These are phyloP conservation scores for Acarospora socialis DNA, from an alignment of 2,329 filamentous ascomycete genomes.

Conservation along the genomic window DNA sequence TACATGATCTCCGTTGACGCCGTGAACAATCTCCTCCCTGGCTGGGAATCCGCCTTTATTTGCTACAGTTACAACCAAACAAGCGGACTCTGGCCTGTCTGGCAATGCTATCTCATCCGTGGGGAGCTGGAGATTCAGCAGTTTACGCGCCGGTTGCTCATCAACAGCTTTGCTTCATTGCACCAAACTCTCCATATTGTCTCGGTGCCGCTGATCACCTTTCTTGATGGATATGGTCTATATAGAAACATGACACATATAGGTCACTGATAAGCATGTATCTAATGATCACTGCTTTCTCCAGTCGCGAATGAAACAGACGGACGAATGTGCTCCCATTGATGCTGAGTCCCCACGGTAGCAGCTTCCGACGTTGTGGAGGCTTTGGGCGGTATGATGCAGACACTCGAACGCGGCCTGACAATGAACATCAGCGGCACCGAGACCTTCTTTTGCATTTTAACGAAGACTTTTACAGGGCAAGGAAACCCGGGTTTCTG, in stretches of 20 bases:
- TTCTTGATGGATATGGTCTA: no score
- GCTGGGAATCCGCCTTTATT: not conserved
- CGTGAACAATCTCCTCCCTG: not conserved
- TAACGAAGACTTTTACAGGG: not conserved
- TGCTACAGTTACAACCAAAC: not conserved
- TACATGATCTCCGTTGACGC: not conserved
- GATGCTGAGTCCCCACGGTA: not conserved
- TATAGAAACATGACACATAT: no score
- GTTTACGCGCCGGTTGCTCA: not conserved
- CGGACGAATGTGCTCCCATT: not conserved
- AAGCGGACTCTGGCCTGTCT: not conserved
- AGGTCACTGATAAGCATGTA: no score
- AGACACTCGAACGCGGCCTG: not conserved
- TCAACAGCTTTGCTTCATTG: not conserved
- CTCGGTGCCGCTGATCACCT: no score
- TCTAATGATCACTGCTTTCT: no score
- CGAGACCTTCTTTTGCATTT: not conserved
- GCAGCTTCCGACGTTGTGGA: not conserved
- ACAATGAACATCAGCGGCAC: not conserved
- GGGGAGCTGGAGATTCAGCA: not conserved
- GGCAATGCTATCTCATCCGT: not conserved
- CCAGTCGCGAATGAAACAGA: not conserved
- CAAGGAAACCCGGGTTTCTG: not conserved
- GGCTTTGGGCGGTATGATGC: not conserved
- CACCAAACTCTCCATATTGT: no score